Percentiles rank a stretch among this genome's conserved stretches.
Evolutionary conservation across 331 rosid species (phyloP).

Genomic region (Pyrus hybrid): DNA sequence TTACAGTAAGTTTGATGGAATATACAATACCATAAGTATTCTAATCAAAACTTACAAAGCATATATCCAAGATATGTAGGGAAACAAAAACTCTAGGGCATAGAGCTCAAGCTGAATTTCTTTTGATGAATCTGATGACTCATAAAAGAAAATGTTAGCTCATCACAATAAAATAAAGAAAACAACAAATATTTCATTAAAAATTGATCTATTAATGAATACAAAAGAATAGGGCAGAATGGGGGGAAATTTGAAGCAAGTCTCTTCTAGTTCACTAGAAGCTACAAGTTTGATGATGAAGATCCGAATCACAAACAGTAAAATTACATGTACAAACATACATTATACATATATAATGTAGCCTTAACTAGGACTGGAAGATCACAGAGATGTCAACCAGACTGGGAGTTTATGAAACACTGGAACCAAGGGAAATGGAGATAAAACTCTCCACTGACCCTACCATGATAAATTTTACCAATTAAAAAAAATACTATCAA

Average conservation of each 20-base stretch:
- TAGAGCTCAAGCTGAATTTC: slow-evolving; percentile 85
- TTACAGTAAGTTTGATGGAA: slow-evolving; percentile 39
- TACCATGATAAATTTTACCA: not conserved
- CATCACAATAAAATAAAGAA: slow-evolving; percentile 25
- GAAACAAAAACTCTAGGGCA: slow-evolving; percentile 72
- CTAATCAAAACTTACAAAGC: slow-evolving; percentile 65
- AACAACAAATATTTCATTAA: slow-evolving; percentile 15
- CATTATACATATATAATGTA: not conserved
- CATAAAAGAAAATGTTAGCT: slow-evolving; percentile 61
- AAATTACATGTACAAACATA: not conserved
- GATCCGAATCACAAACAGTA: not conserved
- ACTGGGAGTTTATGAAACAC: not conserved
- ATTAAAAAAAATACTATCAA: not conserved
- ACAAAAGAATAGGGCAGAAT: not conserved
- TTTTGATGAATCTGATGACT: slow-evolving; percentile 70
- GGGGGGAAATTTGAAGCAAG: not conserved
- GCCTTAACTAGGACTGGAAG: not conserved
- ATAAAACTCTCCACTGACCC: not conserved
- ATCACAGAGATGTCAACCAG: not conserved
- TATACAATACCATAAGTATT: slow-evolving; percentile 5
- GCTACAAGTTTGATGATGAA: not conserved
- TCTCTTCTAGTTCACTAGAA: not conserved
- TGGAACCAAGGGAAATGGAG: not conserved
- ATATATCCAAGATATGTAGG: slow-evolving; percentile 61
- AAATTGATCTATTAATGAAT: slow-evolving; percentile 8